Evolutionary conservation across 495 filamentous ascomycete species (phyloP).

Genomic region (Mycothermus thermophilus): DNA sequence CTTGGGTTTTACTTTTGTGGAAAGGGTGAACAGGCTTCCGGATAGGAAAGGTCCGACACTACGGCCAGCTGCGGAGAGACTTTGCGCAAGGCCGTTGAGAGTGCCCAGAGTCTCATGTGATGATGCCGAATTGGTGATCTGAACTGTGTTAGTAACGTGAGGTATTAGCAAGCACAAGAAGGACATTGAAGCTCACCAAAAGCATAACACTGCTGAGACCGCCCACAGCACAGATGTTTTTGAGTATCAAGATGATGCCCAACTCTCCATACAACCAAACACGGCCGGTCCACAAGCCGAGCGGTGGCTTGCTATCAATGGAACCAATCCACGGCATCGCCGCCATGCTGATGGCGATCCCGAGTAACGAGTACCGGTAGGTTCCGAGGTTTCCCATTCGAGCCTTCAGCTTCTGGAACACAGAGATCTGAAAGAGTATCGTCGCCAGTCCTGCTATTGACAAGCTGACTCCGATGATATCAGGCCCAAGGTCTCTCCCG

Average conservation of each 20-base stretch:
- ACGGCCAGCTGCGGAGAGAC: constrained; percentile 78
- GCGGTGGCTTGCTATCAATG: constrained; percentile 31
- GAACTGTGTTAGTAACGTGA: constrained; percentile 3
- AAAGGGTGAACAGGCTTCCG: constrained; percentile 66
- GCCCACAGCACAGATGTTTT: constrained; percentile 77
- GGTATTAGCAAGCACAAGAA: not conserved
- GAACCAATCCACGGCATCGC: constrained; percentile 86
- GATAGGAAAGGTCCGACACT: constrained; percentile 81
- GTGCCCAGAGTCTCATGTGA: constrained; percentile 77
- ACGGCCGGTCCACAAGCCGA: constrained; percentile 40
- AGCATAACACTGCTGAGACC: constrained; percentile 81
- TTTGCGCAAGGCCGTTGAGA: constrained; percentile 88
- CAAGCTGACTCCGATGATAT: constrained; percentile 72
- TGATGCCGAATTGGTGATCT: constrained; percentile 89
- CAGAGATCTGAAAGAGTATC: constrained; percentile 74
- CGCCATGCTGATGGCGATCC: constrained; percentile 69
- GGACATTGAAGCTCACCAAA: constrained; percentile 41
- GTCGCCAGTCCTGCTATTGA: constrained; percentile 73
- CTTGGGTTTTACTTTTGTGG: constrained; percentile 52
- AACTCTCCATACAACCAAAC: constrained; percentile 61
- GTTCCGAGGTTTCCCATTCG: constrained; percentile 74
- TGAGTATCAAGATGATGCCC: constrained; percentile 64
- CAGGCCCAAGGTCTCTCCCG: constrained; percentile 60
- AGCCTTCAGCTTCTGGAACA: constrained; percentile 67
- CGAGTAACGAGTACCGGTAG: constrained; percentile 66